Conservation (phyloP, 2,329 filamentous ascomycete species). For the Scedosporium dehoogii region DNA sequence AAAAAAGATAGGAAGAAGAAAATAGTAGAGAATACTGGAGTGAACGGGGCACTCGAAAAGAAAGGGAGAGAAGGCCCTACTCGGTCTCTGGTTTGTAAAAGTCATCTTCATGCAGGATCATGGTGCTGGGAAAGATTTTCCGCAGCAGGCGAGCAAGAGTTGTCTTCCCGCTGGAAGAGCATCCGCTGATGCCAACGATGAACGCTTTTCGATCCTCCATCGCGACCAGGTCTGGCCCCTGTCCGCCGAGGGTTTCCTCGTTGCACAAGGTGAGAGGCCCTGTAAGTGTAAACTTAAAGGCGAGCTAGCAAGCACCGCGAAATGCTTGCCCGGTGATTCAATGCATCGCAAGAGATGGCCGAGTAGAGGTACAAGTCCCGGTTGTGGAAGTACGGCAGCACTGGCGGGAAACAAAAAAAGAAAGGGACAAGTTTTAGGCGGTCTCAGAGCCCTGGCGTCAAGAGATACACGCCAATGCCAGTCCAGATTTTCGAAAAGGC, state of each 20-base stretch:
- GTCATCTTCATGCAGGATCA: constrained; percentile 91
- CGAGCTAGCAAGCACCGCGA: no score
- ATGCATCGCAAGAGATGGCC: no score
- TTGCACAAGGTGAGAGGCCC: no score
- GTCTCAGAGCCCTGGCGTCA: no score
- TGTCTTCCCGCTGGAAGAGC: constrained; percentile 90
- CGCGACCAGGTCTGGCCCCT: not conserved
- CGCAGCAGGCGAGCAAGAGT: constrained; percentile 79
- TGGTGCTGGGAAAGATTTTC: constrained; percentile 66
- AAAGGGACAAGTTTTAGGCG: no score
- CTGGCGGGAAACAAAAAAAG: no score
- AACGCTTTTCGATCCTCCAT: constrained; percentile 39
- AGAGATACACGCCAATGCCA: no score
- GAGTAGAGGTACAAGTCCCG: no score
- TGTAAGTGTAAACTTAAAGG: no score
- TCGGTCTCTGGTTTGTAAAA: constrained; percentile 79
- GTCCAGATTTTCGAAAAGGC: no score
- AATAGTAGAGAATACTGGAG: not conserved
- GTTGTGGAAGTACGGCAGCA: no score
- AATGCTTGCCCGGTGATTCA: no score
- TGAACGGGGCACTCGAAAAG: not conserved
- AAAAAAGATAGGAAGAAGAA: not conserved
- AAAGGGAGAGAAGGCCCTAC: constrained; percentile 28
- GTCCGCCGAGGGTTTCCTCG: not conserved
- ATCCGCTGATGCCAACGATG: constrained; percentile 75